Evolutionary conservation across 2,329 filamentous ascomycete species (phyloP).

Genomic region (Zasmidium angulare): DNA sequence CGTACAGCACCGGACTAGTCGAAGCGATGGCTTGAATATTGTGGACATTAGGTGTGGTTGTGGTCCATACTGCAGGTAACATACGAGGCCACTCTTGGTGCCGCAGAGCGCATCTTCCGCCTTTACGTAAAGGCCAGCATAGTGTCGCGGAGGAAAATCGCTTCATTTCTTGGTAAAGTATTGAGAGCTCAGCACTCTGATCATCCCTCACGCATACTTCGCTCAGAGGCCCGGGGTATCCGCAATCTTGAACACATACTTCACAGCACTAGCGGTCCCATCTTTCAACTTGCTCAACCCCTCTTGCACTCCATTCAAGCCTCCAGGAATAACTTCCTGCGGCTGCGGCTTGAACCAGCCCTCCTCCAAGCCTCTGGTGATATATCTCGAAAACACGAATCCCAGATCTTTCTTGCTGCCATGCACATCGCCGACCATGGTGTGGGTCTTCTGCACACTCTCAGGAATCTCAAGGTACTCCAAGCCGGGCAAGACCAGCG

Average conservation of each 20-base stretch:
- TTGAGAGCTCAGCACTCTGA: neutral
- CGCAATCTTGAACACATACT: conserved; percentile 62
- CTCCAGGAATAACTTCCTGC: conserved; percentile 54
- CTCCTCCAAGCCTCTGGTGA: conserved; percentile 35
- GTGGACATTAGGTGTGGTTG: neutral
- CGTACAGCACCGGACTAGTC: neutral
- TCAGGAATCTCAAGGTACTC: conserved; percentile 45
- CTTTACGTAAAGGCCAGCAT: too few relatives aligned
- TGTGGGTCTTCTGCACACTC: conserved; percentile 39
- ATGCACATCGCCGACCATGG: conserved; percentile 36
- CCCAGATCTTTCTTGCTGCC: conserved; percentile 36
- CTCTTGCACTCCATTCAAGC: conserved; percentile 54
- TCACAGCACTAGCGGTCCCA: conserved; percentile 63
- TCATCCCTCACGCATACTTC: neutral
- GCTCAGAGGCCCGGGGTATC: conserved; percentile 41
- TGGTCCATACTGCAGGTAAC: neutral
- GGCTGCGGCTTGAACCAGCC: conserved; percentile 40
- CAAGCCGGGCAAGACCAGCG: conserved; percentile 36
- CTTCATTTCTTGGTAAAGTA: too few relatives aligned
- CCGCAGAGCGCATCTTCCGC: too few relatives aligned
- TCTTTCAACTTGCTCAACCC: conserved; percentile 57
- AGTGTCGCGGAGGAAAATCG: too few relatives aligned
- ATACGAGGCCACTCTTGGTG: too few relatives aligned
- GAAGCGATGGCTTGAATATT: neutral
- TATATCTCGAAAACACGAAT: conserved; percentile 34